phyloP scores from a whole-genome alignment of 352 stramenopile species.

The Hyaloperonospora brassicae region DNA sequence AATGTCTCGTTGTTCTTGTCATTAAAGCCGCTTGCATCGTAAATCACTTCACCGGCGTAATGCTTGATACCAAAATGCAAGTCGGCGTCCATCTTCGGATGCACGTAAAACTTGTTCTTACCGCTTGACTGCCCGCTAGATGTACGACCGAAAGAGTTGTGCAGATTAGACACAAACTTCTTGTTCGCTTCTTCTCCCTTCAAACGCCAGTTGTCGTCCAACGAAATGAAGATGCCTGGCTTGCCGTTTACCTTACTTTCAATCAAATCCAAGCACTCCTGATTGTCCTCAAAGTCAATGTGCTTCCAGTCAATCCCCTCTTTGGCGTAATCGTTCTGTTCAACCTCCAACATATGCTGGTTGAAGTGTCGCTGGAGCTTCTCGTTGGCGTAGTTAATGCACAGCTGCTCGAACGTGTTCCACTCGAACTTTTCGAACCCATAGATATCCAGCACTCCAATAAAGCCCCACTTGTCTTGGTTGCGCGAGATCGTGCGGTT shows the following conservation, averaged over 20 bases:
- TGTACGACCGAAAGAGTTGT: conserved; percentile 71
- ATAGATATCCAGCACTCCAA: conserved; percentile 94
- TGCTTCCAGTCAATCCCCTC: conserved; percentile 84
- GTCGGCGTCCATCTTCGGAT: conserved; percentile 87
- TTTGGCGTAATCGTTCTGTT: conserved; percentile 91
- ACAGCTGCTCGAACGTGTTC: conserved; percentile 87
- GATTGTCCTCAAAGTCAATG: conserved; percentile 89
- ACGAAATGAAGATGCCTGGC: conserved; percentile 89
- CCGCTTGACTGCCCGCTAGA: conserved; percentile 37
- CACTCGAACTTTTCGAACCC: conserved; percentile 91
- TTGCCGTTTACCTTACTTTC: conserved; percentile 86
- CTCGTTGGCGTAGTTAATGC: conserved; percentile 90
- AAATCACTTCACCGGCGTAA: conserved; percentile 93
- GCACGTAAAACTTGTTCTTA: conserved; percentile 86
- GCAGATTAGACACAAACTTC: conserved; percentile 86
- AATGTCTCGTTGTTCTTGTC: conserved; percentile 98
- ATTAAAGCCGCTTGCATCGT: conserved; percentile 95
- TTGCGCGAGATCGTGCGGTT: conserved; percentile 77
- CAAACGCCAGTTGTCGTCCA: conserved; percentile 94
- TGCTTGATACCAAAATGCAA: conserved; percentile 86
- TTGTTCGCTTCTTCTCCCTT: conserved; percentile 89
- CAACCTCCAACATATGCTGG: conserved; percentile 91
- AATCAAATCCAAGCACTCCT: conserved; percentile 86
- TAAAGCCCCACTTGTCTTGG: conserved; percentile 67
- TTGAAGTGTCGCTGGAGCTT: conserved; percentile 89